Conservation (phyloP, 805 yeast species). For the Wickerhamiella lipophila region DNA sequence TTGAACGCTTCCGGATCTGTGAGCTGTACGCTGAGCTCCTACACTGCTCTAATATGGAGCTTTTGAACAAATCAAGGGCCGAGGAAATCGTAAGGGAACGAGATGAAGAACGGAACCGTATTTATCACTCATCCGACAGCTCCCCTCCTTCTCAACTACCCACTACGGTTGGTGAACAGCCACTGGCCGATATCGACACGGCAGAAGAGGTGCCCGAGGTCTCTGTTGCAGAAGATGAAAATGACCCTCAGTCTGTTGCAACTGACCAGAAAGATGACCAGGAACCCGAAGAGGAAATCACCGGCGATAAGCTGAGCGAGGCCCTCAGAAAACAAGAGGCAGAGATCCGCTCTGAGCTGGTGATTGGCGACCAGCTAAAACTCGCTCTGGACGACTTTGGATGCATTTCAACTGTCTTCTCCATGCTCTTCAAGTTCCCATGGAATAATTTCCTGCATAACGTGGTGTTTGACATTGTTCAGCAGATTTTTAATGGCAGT, state of each 20-base stretch:
- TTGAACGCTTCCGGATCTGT: constrained; percentile 78
- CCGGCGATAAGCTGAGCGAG: constrained; percentile 16
- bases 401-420: constrained; percentile 52
- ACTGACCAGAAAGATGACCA: constrained; percentile 21
- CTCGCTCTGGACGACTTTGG: constrained; percentile 65
- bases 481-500: constrained; percentile 82
- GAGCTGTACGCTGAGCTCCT: constrained; percentile 87
- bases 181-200: constrained; percentile 10
- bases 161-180: constrained; percentile 14
- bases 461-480: constrained; percentile 92
- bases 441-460: constrained; percentile 97
- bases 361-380: constrained; percentile 79
- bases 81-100: constrained; percentile 55
- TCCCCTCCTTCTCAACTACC: background rate
- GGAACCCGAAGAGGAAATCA: constrained; percentile 10
- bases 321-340: constrained; percentile 20
- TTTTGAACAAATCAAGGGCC: constrained; percentile 66
- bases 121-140: background rate
- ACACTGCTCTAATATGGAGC: constrained; percentile 95
- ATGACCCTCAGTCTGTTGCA: constrained; percentile 16
- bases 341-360: constrained; percentile 42
- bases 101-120: constrained; percentile 43
- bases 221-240: constrained; percentile 15
- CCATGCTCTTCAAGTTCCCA: constrained; percentile 71
- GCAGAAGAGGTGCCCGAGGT: constrained; percentile 16